Evolutionary conservation across 2,329 filamentous ascomycete genomes (phyloP).

Genomic region (Mycocentrospora acerina): DNA sequence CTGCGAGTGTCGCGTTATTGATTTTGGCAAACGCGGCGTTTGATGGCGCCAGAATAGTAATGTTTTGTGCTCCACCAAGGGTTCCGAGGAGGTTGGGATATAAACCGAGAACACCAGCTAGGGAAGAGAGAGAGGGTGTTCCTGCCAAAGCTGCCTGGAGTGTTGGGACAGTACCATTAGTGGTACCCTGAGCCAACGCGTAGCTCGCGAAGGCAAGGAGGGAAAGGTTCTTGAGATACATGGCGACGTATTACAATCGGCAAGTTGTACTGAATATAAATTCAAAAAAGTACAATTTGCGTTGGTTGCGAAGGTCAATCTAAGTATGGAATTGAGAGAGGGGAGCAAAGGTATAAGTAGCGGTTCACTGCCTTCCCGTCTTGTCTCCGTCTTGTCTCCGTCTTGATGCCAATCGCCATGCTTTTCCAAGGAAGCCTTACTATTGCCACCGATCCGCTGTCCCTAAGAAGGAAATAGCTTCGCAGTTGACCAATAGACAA

Average conservation of each 20-base stretch:
- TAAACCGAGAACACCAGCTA: conserved; percentile 39
- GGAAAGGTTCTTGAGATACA: conserved; percentile 44
- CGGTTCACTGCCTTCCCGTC: background rate
- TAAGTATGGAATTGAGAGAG: conserved; percentile 2
- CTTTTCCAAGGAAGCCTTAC: conserved; percentile 13
- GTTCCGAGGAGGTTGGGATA: conserved; percentile 40
- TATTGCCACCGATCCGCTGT: conserved; percentile 8
- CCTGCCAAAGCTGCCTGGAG: conserved; percentile 21
- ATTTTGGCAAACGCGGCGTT: conserved; percentile 52
- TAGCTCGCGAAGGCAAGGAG: conserved; percentile 39
- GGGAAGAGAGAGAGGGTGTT: conserved; percentile 28
- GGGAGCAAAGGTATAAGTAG: conserved; percentile 22
- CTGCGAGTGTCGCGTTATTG: conserved; percentile 38
- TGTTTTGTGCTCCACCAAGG: conserved; percentile 48
- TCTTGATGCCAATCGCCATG: conserved; percentile 11
- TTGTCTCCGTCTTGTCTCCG: conserved; percentile 5
- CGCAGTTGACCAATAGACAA: background rate
- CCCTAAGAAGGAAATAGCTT: conserved; percentile 5
- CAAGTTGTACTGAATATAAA: background rate
- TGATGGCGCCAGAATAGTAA: conserved; percentile 61
- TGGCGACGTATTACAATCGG: conserved; percentile 11
- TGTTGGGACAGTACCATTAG: conserved; percentile 9
- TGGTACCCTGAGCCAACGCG: conserved; percentile 33
- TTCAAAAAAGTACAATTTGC: background rate
- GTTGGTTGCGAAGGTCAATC: too few relatives aligned